These are phyloP conservation scores for Rhizoclosmatium globosum DNA, from an alignment of 192 early-diverging fungal genomes.

Conservation along the genomic window DNA sequence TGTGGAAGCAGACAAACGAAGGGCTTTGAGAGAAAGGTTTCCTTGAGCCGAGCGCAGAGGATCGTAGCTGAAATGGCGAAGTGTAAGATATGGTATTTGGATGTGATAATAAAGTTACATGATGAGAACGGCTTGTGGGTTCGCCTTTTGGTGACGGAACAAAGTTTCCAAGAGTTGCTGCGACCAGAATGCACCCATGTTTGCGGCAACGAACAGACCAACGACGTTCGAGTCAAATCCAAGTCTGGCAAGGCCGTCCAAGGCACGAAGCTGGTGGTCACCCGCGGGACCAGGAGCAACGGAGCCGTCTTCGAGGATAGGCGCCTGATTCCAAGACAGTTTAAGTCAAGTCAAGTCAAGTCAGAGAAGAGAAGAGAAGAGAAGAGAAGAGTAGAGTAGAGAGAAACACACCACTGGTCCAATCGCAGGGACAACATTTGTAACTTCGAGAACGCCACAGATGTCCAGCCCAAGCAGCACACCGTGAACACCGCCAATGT, in stretches of 20 bases:
- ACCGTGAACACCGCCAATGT: constrained; percentile 70
- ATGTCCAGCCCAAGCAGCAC: constrained; percentile 95
- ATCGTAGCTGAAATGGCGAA: constrained; percentile 64
- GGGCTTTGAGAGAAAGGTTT: constrained; percentile 85
- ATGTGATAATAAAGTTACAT: constrained; percentile 47
- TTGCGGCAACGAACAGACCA: constrained; percentile 94
- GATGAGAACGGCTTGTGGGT: constrained; percentile 87
- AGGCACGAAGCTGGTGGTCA: constrained; percentile 94
- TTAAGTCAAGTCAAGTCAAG: too few relatives aligned
- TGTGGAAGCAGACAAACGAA: constrained; percentile 86
- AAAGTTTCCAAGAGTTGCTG: constrained; percentile 90
- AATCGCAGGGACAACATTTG: constrained; percentile 90
- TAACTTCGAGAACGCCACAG: constrained; percentile 88
- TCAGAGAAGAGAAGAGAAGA: background rate
- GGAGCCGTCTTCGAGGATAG: constrained; percentile 38
- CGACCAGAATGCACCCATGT: constrained; percentile 89
- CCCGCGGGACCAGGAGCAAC: constrained; percentile 55
- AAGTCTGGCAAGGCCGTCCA: constrained; percentile 89
- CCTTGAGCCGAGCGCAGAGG: constrained; percentile 85
- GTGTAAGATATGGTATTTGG: background rate
- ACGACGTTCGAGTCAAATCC: constrained; percentile 97
- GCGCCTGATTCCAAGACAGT: background rate
- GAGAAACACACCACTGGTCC: constrained; percentile 39
- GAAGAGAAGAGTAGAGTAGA: background rate
- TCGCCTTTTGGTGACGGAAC: constrained; percentile 87